These are phyloP conservation scores for Gossypium davidsonii DNA, from an alignment of 441 rosid species.

Conservation along the genomic window DNA sequence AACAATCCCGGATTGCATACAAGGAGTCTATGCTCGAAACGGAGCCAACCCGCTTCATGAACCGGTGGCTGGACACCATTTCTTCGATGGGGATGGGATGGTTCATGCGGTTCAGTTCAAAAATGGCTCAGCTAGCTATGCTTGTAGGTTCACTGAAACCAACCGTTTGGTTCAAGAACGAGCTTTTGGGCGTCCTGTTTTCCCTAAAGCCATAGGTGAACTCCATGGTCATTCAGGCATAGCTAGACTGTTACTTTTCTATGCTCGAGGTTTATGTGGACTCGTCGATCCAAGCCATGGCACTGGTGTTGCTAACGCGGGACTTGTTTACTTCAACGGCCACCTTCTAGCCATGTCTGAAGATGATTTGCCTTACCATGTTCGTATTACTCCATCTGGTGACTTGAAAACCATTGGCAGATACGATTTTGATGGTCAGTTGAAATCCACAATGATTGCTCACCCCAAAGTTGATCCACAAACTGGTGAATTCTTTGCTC, in stretches of 20 bases:
- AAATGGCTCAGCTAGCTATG: constrained; percentile 47
- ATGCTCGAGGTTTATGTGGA: constrained; percentile 51
- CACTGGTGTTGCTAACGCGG: constrained; percentile 78
- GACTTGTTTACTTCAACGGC: constrained; percentile 57
- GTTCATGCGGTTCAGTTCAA: constrained; percentile 52
- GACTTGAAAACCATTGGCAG: constrained; percentile 70
- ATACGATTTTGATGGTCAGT: constrained; percentile 50
- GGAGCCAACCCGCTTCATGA: constrained; percentile 75
- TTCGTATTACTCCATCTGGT: constrained; percentile 44
- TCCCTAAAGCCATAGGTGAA: constrained; percentile 80
- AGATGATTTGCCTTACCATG: constrained; percentile 74
- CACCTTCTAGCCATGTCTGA: constrained; percentile 79
- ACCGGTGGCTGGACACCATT: constrained; percentile 71
- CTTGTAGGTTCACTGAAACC: constrained; percentile 70
- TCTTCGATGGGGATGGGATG: constrained; percentile 88
- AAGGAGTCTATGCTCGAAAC: constrained; percentile 68
- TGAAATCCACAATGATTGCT: constrained; percentile 64
- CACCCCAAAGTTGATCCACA: constrained; percentile 79
- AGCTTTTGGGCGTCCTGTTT: constrained; percentile 47
- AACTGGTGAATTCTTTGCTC: constrained; percentile 51
- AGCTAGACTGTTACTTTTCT: constrained; percentile 59
- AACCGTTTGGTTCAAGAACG: constrained; percentile 53
- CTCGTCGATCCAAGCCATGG: constrained; percentile 55
- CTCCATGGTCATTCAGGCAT: constrained; percentile 74
- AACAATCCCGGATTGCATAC: constrained; percentile 44